A percentile compares a stretch with the other conserved stretches of the same genome.
phyloP scores from a whole-genome alignment of 1,284 basidiomycete species.

The Puccinia triticina region DNA sequence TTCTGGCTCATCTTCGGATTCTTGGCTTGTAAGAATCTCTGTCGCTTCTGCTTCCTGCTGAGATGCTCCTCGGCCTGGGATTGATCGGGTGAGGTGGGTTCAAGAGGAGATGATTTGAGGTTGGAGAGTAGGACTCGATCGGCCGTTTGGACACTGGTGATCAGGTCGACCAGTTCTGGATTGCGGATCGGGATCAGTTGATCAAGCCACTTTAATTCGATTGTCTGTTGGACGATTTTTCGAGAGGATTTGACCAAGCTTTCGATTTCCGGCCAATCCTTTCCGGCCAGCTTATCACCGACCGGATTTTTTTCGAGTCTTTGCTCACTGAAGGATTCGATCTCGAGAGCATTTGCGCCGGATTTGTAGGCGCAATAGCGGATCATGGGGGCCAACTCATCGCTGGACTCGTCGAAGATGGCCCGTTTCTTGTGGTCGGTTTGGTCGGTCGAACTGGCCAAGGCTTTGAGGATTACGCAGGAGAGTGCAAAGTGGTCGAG shows the following conservation, averaged over 20 bases:
- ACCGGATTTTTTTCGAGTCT: slow-evolving; percentile 11
- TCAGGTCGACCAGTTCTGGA: slow-evolving; percentile 32
- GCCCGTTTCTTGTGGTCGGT: slow-evolving; percentile 30
- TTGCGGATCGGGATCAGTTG: slow-evolving; percentile 25
- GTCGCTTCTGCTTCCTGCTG: slow-evolving; percentile 21
- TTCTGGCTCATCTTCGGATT: slow-evolving; percentile 19
- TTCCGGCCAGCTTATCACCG: slow-evolving; percentile 15
- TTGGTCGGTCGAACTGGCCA: neutral
- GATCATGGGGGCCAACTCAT: slow-evolving; percentile 32
- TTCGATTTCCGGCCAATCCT: slow-evolving; percentile 16
- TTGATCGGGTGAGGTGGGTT: neutral
- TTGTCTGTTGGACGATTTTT: neutral
- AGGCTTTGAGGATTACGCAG: slow-evolving; percentile 12
- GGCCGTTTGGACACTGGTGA: slow-evolving; percentile 15
- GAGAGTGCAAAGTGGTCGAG: slow-evolving; percentile 26
- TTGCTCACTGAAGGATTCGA: slow-evolving; percentile 25
- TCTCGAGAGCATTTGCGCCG: slow-evolving; percentile 9
- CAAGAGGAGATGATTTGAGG: neutral
- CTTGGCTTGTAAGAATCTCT: slow-evolving; percentile 32
- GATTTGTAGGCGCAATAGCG: slow-evolving; percentile 37
- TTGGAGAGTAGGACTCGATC: slow-evolving; percentile 18
- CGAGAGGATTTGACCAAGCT: slow-evolving; percentile 20
- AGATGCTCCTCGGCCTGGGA: neutral
- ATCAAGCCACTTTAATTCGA: slow-evolving; percentile 28
- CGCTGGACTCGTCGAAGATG: slow-evolving; percentile 32